These are phyloP conservation scores for Magnusiomyces suaveolens DNA, from an alignment of 1,139 yeast species.

Conservation along the genomic window DNA sequence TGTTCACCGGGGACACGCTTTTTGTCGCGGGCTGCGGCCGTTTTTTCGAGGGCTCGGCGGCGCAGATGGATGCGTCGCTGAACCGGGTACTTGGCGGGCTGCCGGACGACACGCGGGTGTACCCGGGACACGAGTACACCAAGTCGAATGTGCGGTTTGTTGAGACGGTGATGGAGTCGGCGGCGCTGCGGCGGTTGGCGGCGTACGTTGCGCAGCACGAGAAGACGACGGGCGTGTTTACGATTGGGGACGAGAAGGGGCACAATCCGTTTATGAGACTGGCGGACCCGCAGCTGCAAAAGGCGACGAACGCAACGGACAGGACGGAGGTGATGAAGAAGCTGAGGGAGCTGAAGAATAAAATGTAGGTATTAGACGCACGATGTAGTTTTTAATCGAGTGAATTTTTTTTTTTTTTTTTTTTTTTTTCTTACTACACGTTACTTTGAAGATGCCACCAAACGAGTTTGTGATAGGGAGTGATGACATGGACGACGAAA, in stretches of 20 bases:
- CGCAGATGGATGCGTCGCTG: constrained; percentile 68
- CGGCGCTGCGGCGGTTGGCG: constrained; percentile 47
- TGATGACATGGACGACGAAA: no score
- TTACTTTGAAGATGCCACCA: no score
- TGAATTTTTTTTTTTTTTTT: no score
- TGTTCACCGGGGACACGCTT: constrained; percentile 91
- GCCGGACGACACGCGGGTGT: constrained; percentile 60
- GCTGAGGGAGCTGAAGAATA: constrained; percentile 63
- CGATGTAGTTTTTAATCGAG: background rate
- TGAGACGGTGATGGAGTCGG: constrained; percentile 42
- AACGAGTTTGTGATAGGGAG: no score
- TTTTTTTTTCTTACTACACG: no score
- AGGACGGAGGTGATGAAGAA: constrained; percentile 52
- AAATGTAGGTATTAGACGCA: constrained; percentile 26
- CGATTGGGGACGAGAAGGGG: constrained; percentile 69
- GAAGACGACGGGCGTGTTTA: constrained; percentile 71
- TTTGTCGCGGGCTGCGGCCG: constrained; percentile 95
- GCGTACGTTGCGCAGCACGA: constrained; percentile 47
- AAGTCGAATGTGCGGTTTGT: constrained; percentile 71
- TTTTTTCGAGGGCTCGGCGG: constrained; percentile 83
- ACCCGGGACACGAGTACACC: constrained; percentile 96
- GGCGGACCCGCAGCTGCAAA: constrained; percentile 45
- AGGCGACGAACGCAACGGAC: constrained; percentile 37
- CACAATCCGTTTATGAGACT: constrained; percentile 89
- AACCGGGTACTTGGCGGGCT: constrained; percentile 47